Base-by-base conservation (phyloP, 371 early-diverging fungal species). In the Rhizopus delemar region DNA sequence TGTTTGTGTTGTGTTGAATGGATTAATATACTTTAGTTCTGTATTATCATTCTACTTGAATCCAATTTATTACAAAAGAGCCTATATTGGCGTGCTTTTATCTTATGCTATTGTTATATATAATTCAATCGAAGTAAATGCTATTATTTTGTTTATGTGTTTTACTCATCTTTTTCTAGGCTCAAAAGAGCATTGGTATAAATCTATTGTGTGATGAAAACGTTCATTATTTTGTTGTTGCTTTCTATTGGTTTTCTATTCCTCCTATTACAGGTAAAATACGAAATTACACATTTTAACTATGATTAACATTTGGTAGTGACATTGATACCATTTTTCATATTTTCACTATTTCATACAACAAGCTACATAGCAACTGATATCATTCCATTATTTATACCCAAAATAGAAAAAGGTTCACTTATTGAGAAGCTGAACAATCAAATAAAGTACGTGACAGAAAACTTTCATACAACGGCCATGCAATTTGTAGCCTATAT, bases 31-130 rank as follows among this genome's bases (percentile, higher is more conserved):
- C 38, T 63, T 74, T 39, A 68, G 66, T 13, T 75, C 78, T 3
- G 69, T 71, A 0, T 38, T 75, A 28, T 71, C 75, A 6, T 49
- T 77, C 31, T 54, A 80, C 68, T 32, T 66, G 41, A 51, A 66
- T 36, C 35, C 71, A 15, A 36, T 12, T 3, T 75, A 69, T 66
- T 91, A 91, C 61, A 66, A 69, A 56, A 75, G 81, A 54, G 91
- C 93, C 9, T 86, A 84, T 57, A 56, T 84, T 54, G 91, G 93
- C 3, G 87, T 89, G 9, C 57, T 92, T 9, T 54, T 91, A 49
- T 86, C 88, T 48, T 93, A 95, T 69, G 86, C 83, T 28, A 88
- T 93, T 53, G 93, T 93, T 53, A 81, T 92, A 50, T 93, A 89
- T 83, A 91, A 91, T 63, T 86, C 91, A 5, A 86, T 87, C 60